Percentiles rank a stretch among this genome's conserved stretches.
phyloP scores from a whole-genome alignment of 192 early-diverging fungal species.

The Coemansia sp. region DNA sequence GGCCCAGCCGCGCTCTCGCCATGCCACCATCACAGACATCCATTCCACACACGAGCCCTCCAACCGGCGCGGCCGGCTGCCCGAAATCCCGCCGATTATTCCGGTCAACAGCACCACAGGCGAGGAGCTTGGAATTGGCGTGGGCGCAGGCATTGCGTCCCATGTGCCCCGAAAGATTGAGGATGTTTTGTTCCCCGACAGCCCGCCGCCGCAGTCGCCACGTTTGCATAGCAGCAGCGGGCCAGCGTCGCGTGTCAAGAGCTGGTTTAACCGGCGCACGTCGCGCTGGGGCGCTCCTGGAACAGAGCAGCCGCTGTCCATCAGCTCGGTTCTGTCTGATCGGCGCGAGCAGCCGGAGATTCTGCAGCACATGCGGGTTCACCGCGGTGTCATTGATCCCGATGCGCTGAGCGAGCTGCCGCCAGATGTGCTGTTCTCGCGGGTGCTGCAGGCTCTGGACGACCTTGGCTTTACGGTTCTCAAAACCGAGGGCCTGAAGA shows the following conservation, averaged over 20 bases:
- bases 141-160: conserved; percentile 50
- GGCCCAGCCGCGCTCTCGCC: conserved; percentile 19
- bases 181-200: conserved; percentile 44
- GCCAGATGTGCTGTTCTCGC: conserved; percentile 66
- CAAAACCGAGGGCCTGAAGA: conserved; percentile 49
- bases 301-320: conserved; percentile 38
- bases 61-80: conserved; percentile 34
- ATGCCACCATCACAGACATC: background rate
- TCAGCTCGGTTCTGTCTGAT: conserved; percentile 37
- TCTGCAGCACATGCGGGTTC: conserved; percentile 63
- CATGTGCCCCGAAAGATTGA: conserved; percentile 37
- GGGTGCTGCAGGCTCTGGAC: conserved; percentile 60
- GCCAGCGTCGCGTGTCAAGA: conserved; percentile 68
- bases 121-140: conserved; percentile 53
- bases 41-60: conserved; percentile 9
- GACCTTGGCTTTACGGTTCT: conserved; percentile 50
- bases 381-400: conserved; percentile 72
- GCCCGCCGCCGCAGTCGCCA: conserved; percentile 32
- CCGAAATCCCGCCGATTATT: conserved; percentile 45
- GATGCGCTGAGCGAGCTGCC: conserved; percentile 63
- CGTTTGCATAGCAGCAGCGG: conserved; percentile 32
- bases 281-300: conserved; percentile 37
- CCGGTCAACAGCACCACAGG: conserved; percentile 48
- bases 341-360: conserved; percentile 45
- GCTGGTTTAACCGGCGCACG: conserved; percentile 68